Conservation (phyloP, 441 rosid genomes). For the Populus hybrid region DNA sequence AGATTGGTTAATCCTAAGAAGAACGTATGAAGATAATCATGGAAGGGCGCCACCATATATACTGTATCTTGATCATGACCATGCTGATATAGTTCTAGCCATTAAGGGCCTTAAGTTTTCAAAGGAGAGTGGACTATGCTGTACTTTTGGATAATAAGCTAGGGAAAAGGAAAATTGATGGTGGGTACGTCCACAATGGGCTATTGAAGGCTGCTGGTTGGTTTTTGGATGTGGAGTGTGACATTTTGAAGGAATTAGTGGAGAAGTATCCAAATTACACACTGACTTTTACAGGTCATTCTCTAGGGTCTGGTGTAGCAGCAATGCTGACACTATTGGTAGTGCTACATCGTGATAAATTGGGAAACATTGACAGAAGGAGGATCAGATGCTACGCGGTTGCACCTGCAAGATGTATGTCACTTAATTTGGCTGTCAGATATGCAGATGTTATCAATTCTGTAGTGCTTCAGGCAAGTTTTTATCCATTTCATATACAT, state of each 20-base stretch:
- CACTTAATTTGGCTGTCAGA: slow-evolving; percentile 84
- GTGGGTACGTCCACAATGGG: slow-evolving; percentile 93
- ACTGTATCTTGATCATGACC: slow-evolving; percentile 71
- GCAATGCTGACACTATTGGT: slow-evolving; percentile 70
- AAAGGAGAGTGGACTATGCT: slow-evolving; percentile 77
- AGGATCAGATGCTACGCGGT: slow-evolving; percentile 82
- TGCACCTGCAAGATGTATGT: slow-evolving; percentile 96
- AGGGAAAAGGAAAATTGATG: slow-evolving; percentile 70
- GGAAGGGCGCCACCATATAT: slow-evolving; percentile 80
- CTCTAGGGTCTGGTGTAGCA: slow-evolving; percentile 93
- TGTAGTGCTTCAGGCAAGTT: slow-evolving; percentile 82
- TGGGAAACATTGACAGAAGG: slow-evolving; percentile 62
- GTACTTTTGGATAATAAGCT: slow-evolving; percentile 76
- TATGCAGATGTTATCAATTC: slow-evolving; percentile 92
- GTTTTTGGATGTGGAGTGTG: slow-evolving; percentile 72
- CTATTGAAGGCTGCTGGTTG: slow-evolving; percentile 74
- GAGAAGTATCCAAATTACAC: slow-evolving; percentile 63
- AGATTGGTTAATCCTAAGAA: slow-evolving; percentile 54
- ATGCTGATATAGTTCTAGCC: slow-evolving; percentile 65
- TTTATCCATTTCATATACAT: not conserved
- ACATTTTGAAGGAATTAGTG: slow-evolving; percentile 56
- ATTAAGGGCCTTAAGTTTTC: slow-evolving; percentile 82
- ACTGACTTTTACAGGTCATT: slow-evolving; percentile 86
- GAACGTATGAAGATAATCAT: slow-evolving; percentile 56
- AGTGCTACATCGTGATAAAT: slow-evolving; percentile 47